Conservation (phyloP, 129 eudicot species). For the Centaurea solstitialis region DNA sequence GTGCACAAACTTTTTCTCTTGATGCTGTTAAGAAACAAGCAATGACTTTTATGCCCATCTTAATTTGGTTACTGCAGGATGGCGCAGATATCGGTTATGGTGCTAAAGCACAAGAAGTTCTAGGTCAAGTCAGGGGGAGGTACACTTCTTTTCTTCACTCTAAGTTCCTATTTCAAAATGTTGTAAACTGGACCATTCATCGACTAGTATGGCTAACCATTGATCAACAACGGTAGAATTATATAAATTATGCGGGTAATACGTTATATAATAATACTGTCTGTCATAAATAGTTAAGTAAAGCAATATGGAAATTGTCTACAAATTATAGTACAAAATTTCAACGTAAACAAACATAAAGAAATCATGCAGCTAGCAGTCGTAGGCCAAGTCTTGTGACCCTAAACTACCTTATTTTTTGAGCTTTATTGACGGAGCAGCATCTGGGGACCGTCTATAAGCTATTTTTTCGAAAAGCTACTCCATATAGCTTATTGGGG, state of each 20-base stretch:
- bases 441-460: too few species aligned
- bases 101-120: constrained; percentile 91
- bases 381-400: neutral
- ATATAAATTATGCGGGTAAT: neutral
- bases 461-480: neutral
- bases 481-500: neutral
- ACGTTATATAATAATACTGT: neutral
- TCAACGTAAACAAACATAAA: neutral
- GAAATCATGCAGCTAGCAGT: neutral
- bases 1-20: constrained; percentile 2
- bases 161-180: neutral
- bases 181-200: neutral
- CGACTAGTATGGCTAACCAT: neutral
- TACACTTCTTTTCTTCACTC: constrained; percentile 23
- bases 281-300: neutral
- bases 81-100: constrained; percentile 92
- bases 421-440: neutral
- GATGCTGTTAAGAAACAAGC: neutral
- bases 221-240: neutral
- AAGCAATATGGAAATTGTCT: constrained; percentile 4
- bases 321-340: neutral
- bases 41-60: neutral
- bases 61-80: constrained; percentile 50
- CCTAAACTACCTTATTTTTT: neutral
- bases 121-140: constrained; percentile 96